A percentile compares a stretch with the other conserved stretches of the same genome.
Evolutionary conservation across 306 rosid species (phyloP).

Genomic region (Rosa multiflora): DNA sequence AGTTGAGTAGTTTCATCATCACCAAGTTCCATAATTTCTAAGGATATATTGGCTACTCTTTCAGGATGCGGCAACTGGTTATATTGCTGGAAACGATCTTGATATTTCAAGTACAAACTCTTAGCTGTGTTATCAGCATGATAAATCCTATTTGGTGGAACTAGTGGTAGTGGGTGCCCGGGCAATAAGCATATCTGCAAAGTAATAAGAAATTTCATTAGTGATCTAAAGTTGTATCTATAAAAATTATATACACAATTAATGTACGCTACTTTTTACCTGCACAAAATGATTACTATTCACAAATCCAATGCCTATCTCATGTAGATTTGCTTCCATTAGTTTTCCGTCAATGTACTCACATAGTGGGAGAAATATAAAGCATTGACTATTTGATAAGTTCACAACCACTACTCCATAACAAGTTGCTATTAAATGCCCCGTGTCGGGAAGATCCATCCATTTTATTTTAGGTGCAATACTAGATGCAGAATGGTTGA

Average conservation of each 20-base stretch:
- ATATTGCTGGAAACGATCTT: background rate
- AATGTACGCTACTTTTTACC: background rate
- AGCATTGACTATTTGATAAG: background rate
- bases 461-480: background rate
- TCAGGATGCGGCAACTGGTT: background rate
- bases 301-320: background rate
- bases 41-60: background rate
- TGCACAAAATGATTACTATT: background rate
- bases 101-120: background rate
- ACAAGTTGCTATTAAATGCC: background rate
- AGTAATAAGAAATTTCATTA: background rate
- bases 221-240: no score
- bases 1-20: no score
- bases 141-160: background rate
- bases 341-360: background rate
- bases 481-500: background rate
- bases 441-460: background rate
- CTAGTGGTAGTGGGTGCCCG: background rate
- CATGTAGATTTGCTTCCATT: background rate
- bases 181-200: background rate
- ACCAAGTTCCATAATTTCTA: no score
- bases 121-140: background rate
- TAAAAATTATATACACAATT: no score
- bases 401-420: background rate
- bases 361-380: background rate